Base-by-base conservation (phyloP, 164 flowering plant species). In the Houttuynia cordata region DNA sequence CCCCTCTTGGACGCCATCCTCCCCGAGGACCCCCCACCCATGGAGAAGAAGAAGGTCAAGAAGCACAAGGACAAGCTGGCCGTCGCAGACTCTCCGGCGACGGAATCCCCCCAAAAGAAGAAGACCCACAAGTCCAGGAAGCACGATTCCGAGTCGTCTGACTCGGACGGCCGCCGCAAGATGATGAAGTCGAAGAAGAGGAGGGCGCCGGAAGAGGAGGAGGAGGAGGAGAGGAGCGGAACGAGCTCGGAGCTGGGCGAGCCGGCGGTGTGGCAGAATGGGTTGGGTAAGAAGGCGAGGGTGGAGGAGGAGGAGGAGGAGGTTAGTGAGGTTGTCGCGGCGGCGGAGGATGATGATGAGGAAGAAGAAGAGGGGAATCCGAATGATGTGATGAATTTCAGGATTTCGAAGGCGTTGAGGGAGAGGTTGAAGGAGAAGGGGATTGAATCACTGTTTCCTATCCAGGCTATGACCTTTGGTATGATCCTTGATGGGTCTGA, bases 381-480 rank as follows among this genome's bases (percentile, higher is more conserved):
- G 3, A 85, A 86, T 58, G 79, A 91, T 0, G 62, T 93, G 1
- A 53, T 80, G 9, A 84, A 75, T 55, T 90, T 88, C 56, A 64
- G 86, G 64, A 86, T 93, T 19, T 86, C 97, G 7, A 64, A 67
- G 68, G 74, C 81, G 13, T 62, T 90, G 73, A 81, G 68, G 67
- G 81, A 73, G 51, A 73, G 68, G 60, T 63, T 93, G 70, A 80
- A 78, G 78, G 68, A 73, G 21, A 93, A 83, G 66, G 96, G 96
- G n/a, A 93, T 93, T 3, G 77, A 78, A 42, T 55, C 88, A 7
- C 63, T 93, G 70, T 89, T 90, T 50, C 97, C 97, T 0, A 92
- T 92, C 59, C 98, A 92, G 63, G 95, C 96, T 1, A 79, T 79
- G 91, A 92, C 98, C 0, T 92, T 89, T 55, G 68, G 80, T 68